Percentiles rank a stretch among this genome's conserved stretches.
Evolutionary conservation across 2,329 filamentous ascomycete genomes (phyloP).

Genomic region (Pseudogymnoascus sp.): DNA sequence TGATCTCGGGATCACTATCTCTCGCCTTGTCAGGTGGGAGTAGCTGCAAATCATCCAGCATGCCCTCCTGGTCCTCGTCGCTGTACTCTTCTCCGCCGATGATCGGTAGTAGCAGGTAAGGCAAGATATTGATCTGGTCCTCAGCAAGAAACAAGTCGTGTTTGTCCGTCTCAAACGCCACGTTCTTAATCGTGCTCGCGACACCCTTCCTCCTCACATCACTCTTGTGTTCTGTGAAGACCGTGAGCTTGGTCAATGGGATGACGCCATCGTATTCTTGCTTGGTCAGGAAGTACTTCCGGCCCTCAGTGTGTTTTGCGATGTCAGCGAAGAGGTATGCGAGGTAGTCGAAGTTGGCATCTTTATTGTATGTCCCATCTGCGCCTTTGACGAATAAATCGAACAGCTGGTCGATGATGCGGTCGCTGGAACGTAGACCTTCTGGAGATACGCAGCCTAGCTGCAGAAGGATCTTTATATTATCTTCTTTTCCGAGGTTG

Average conservation of each 20-base stretch:
- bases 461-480: constrained; percentile 60
- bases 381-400: constrained; percentile 95
- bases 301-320: constrained; percentile 69
- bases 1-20: constrained; percentile 67
- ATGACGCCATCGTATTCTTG: constrained; percentile 76
- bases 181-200: constrained; percentile 93
- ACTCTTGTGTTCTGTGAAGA: constrained; percentile 88
- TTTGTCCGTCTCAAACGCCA: constrained; percentile 71
- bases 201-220: constrained; percentile 84
- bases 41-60: constrained; percentile 86
- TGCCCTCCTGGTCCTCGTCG: constrained; percentile 76
- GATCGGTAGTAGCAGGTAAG: constrained; percentile 82
- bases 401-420: constrained; percentile 82
- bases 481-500: constrained; percentile 79
- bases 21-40: constrained; percentile 83
- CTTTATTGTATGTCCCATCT: constrained; percentile 72
- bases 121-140: constrained; percentile 71
- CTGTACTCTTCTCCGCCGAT: constrained; percentile 83
- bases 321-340: constrained; percentile 92
- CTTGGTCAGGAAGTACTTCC: constrained; percentile 65
- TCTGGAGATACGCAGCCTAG: constrained; percentile 63
- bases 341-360: constrained; percentile 86
- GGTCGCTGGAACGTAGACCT: constrained; percentile 63
- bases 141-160: constrained; percentile 67
- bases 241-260: constrained; percentile 85